phyloP scores from a whole-genome alignment of 2,329 filamentous ascomycete species.

The Neoscytalidium dimidiatum region DNA sequence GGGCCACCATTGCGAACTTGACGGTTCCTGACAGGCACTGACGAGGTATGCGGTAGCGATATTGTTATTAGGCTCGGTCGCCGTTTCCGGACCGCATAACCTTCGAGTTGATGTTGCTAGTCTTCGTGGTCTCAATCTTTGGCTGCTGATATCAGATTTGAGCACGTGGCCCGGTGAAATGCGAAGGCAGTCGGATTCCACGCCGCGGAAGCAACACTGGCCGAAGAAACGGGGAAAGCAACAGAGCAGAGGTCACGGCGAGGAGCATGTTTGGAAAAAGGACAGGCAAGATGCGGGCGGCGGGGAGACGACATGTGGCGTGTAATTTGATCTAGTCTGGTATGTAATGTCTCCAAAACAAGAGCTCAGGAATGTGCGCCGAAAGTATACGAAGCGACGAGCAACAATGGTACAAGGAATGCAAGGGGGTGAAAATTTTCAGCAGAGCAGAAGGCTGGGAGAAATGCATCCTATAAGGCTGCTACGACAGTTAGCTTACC shows the following conservation, averaged over 20 bases:
- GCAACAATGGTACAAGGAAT: slow-evolving; percentile 12
- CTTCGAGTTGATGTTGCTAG: not conserved
- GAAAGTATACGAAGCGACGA: not conserved
- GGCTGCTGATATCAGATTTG: not conserved
- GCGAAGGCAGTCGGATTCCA: too few species aligned
- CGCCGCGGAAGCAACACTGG: not conserved
- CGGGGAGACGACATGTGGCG: slow-evolving; percentile 17
- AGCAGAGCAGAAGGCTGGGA: not conserved
- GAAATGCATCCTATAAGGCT: slow-evolving; percentile 13
- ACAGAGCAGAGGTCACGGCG: not conserved
- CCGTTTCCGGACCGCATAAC: not conserved
- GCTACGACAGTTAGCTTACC: not conserved
- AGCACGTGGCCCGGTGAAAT: slow-evolving; percentile 3
- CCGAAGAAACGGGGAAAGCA: slow-evolving; percentile 4
- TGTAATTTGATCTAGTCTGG: slow-evolving; percentile 18
- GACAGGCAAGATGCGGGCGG: slow-evolving; percentile 7
- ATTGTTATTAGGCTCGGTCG: not conserved
- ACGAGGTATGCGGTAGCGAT: not conserved
- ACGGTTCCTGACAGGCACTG: not conserved
- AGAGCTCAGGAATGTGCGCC: slow-evolving; percentile 12
- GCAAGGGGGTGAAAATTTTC: slow-evolving; percentile 8
- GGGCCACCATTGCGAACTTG: not conserved
- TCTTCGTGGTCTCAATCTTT: not conserved
- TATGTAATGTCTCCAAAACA: slow-evolving; percentile 18
- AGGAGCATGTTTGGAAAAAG: slow-evolving; percentile 9